These are phyloP conservation scores for Umbilicus rupestris DNA, from an alignment of 164 flowering plant species.

Conservation along the genomic window DNA sequence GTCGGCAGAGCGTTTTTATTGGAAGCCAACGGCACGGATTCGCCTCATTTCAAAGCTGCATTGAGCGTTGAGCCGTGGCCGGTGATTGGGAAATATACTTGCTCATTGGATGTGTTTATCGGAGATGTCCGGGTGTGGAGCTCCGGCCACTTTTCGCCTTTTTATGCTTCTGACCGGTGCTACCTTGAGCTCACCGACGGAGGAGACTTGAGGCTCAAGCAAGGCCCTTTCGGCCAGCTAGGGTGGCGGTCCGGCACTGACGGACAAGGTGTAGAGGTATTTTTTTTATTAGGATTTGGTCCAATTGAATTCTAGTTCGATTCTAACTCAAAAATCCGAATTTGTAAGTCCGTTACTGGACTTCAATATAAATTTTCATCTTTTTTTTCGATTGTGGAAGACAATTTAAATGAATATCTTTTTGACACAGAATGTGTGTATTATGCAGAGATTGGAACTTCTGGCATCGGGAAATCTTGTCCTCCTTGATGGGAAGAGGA, in stretches of 20 bases:
- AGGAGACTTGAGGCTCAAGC: conserved; percentile 56
- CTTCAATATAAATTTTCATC: no score
- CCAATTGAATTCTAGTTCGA: no score
- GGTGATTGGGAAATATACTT: conserved; percentile 29
- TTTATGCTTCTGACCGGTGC: conserved; percentile 40
- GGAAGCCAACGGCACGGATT: conserved; percentile 22
- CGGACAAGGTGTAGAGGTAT: conserved; percentile 86
- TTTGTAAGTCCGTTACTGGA: no score
- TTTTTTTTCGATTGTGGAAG: no score
- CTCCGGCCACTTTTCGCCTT: conserved; percentile 52
- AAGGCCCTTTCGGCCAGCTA: conserved; percentile 32
- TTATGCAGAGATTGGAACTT: conserved; percentile 56
- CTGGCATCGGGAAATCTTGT: conserved; percentile 57
- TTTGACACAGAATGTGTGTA: no score
- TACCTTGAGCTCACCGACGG: conserved; percentile 40
- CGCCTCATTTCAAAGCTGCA: conserved; percentile 46
- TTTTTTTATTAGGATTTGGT: no score
- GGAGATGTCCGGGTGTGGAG: conserved; percentile 72
- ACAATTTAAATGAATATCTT: no score
- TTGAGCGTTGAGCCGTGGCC: conserved; percentile 48
- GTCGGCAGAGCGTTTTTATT: conserved; percentile 55
- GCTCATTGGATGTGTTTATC: conserved; percentile 59
- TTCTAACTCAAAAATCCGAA: no score
- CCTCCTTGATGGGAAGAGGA: conserved; percentile 31
- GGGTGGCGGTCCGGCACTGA: conserved; percentile 76